Percentiles rank a stretch among this genome's conserved stretches.
phyloP scores from a whole-genome alignment of 352 stramenopile species.

The Halophytophthora batemanensis region DNA sequence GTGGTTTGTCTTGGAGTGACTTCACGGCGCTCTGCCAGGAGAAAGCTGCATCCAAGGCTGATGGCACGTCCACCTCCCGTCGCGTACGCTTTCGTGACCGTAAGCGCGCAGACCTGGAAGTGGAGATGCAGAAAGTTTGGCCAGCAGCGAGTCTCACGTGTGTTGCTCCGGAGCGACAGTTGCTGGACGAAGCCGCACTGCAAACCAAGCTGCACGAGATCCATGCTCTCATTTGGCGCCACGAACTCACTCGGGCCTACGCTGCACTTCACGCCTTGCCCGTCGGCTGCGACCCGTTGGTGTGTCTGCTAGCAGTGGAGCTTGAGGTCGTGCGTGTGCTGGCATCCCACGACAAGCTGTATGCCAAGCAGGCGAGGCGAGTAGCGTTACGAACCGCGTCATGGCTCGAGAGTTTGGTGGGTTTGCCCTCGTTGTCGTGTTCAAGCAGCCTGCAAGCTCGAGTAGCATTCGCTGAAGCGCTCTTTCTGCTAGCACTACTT shows the following conservation, averaged over 20 bases:
- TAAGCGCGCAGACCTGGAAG: conserved; percentile 31
- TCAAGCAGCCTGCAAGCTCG: conserved; percentile 19
- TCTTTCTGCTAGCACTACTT: conserved; percentile 26
- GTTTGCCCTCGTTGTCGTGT: conserved; percentile 28
- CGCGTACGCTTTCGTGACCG: conserved; percentile 29
- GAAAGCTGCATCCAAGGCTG: background rate
- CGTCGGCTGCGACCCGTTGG: conserved; percentile 18
- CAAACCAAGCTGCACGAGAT: conserved; percentile 16
- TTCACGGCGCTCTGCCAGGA: conserved; percentile 31
- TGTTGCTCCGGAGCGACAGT: background rate
- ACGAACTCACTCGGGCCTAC: conserved; percentile 22
- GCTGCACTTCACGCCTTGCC: conserved; percentile 6
- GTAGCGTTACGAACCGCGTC: conserved; percentile 19
- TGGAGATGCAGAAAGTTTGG: conserved; percentile 29
- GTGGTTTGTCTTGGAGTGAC: conserved; percentile 23
- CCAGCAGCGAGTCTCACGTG: background rate
- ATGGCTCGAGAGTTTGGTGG: conserved; percentile 27
- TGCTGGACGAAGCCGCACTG: conserved; percentile 12
- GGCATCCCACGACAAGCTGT: conserved; percentile 33
- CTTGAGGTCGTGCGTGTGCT: conserved; percentile 33
- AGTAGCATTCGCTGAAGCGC: conserved; percentile 27
- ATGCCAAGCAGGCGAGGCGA: conserved; percentile 19
- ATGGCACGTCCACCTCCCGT: conserved; percentile 1
- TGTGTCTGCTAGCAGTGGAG: conserved; percentile 26
- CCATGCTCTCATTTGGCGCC: conserved; percentile 27